Evolutionary conservation across 78 protist genomes (phyloP).

Genomic region (Dictyostelium firmibasis): DNA sequence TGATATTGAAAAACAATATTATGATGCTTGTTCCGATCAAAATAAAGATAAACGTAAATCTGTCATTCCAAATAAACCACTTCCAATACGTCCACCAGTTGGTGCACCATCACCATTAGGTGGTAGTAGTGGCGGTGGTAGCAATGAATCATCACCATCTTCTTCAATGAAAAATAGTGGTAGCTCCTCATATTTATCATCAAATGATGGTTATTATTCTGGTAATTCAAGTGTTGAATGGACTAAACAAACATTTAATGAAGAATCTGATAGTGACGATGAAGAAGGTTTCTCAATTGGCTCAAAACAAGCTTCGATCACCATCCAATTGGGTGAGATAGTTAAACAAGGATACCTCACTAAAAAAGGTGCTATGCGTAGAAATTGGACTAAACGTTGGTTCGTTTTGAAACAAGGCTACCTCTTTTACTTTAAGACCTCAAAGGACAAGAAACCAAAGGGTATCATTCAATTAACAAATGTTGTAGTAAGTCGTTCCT

Average conservation of each 20-base stretch:
- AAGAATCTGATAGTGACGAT: conserved; percentile 8
- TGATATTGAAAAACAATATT: conserved; percentile 20
- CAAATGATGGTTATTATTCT: background rate
- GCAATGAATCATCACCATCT: background rate
- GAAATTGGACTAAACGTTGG: conserved; percentile 83
- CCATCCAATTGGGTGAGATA: conserved; percentile 78
- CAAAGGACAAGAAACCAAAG: conserved; percentile 77
- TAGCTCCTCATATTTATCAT: background rate
- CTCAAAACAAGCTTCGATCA: conserved; percentile 55
- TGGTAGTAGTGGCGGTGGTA: background rate
- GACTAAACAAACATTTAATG: conserved; percentile 47
- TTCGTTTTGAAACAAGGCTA: conserved; percentile 67
- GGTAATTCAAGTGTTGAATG: background rate
- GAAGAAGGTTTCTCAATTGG: conserved; percentile 65
- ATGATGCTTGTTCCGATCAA: background rate
- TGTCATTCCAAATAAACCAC: conserved; percentile 41
- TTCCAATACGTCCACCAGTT: conserved; percentile 15
- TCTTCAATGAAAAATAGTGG: background rate
- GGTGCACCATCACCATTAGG: background rate
- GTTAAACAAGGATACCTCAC: conserved; percentile 73
- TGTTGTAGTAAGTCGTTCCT: conserved; percentile 33
- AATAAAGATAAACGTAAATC: conserved; percentile 7
- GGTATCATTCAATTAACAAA: conserved; percentile 76
- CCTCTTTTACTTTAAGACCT: conserved; percentile 79
- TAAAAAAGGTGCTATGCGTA: conserved; percentile 78